Evolutionary conservation across 2,329 filamentous ascomycete genomes (phyloP), one percentile per base, ranked within the genome.

Genomic region (Chaetomium strumarium): DNA sequence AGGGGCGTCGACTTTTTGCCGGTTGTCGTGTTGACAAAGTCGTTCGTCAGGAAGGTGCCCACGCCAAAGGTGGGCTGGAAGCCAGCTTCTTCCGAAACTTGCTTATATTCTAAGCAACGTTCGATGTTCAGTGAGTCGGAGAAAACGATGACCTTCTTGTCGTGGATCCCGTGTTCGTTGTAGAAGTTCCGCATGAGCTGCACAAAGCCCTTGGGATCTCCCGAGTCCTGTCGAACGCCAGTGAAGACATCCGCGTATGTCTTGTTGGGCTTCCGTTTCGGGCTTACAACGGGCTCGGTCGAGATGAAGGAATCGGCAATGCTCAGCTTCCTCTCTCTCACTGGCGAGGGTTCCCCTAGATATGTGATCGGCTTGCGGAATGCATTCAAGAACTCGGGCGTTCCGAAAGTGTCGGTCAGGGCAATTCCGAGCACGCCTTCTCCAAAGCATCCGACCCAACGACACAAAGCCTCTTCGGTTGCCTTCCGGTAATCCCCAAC

Each of bases 351-450:
- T 58, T 70, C 66, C 44, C 76, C 65, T 51, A 80, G 63, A 40
- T 76, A 62, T 58, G 69, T 65, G 61, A 81, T 67, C 0, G 84
- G 83, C 64, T 84, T 81, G 62, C 81, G 83, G 73, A 99, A 99
- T 0, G 89, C 85, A 55, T 83, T 81, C 46, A 99, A 77, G 70
- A 99, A 99, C 43, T 88, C 82, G 5, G 86, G 84, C 0, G 93
- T 99, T 43, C 93, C 93, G 64, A 97, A 97, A 0, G 93, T 99
- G 70, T 99, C 93, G 0, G 93, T 99, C 57, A 99, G 75, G 1
- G 93, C 91, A 61, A 99, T 91, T 6, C 86, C 84, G 31, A 96
- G 78, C 33, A 92, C 85, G 34, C 78, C 88, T 64, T 86, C 83
- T 4, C 93, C 93, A 66, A 96, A 99, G 56, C 88, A 95, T 48